Evolutionary conservation across 1,284 basidiomycete genomes (phyloP), one percentile per base, ranked within the genome.

Genomic region (Puccinia hordei): DNA sequence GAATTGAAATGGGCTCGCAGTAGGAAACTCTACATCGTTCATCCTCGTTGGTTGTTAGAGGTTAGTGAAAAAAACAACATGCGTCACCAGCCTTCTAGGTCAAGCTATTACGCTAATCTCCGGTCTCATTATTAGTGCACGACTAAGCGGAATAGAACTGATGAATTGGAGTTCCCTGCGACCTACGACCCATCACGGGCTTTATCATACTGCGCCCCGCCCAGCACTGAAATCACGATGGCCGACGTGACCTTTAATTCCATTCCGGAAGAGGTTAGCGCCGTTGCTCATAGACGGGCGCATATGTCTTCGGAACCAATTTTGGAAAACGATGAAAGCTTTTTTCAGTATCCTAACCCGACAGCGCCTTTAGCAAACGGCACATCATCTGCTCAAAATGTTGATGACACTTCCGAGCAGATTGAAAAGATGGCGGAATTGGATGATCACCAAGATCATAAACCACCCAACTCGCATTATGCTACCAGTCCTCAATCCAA

Each of bases 31-130:
- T 53, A 22, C 41, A 80, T 80, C 24, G 77, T 80, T 15, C 77
- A 80, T 73, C 77, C 77, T 61, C 19, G 33, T 33, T 80, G 77
- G 77, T 27, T 80, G 27, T 68, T 51, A 35, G 76, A 78, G 65
- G 76, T 78, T 8, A 66, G 74, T 55, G 57, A 24, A 27, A 61
- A 61, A 30, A 15, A 61, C 17, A 35, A n/a, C n/a, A n/a, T 15
- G 33, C n/a, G 9, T 41, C 30, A 9, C 24, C n/a, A 15, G 38
- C n/a, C n/a, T n/a, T n/a, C n/a, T n/a, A n/a, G n/a, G 27, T 2
- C n/a, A 15, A 35, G 12, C 27, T 24, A 53, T 51, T 17, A 22
- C 24, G 19, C 53, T 55, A 8, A 73, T 51, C 19, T 57, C 38
- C 22, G 9, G 1, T 46, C 10, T 57, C 1, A 15, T 73, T 22